Conservation (phyloP, 2,329 filamentous ascomycete species). For the Cylindrodendrum hubeiense region DNA sequence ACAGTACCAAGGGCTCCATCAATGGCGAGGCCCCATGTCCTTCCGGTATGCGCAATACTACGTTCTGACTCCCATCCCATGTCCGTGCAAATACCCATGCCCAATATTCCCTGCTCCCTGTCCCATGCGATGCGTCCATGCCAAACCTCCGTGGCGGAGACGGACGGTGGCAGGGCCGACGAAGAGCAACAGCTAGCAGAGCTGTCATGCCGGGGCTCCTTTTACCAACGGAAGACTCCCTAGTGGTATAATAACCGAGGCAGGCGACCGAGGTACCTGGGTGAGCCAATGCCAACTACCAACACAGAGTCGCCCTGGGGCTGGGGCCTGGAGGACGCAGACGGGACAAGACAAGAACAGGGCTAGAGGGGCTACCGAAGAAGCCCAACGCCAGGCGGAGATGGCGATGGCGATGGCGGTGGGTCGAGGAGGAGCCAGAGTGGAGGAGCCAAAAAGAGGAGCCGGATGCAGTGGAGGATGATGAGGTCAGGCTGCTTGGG, state of each 20-base stretch:
- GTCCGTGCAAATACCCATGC: conserved; percentile 13
- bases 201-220: background rate
- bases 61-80: conserved; percentile 10
- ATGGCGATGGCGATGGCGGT: conserved; percentile 37
- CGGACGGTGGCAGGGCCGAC: background rate
- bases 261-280: conserved; percentile 17
- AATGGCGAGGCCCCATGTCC: conserved; percentile 14
- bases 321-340: conserved; percentile 6
- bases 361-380: conserved; percentile 26
- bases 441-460: conserved; percentile 30
- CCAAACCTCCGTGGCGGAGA: conserved; percentile 16
- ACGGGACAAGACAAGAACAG: conserved; percentile 13
- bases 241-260: conserved; percentile 30
- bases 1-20: conserved; percentile 8
- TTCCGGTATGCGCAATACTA: conserved; percentile 3
- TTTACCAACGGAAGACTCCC: background rate
- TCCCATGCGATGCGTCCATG: conserved; percentile 12
- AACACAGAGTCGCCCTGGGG: conserved; percentile 18
- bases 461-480: conserved; percentile 31
- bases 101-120: conserved; percentile 6
- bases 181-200: conserved; percentile 2
- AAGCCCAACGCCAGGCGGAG: conserved; percentile 30
- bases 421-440: conserved; percentile 32
- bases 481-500: conserved; percentile 33
- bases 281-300: conserved; percentile 20